Conservation (phyloP, 1,284 basidiomycete species). For the Pseudozyma tsukubaensis region DNA sequence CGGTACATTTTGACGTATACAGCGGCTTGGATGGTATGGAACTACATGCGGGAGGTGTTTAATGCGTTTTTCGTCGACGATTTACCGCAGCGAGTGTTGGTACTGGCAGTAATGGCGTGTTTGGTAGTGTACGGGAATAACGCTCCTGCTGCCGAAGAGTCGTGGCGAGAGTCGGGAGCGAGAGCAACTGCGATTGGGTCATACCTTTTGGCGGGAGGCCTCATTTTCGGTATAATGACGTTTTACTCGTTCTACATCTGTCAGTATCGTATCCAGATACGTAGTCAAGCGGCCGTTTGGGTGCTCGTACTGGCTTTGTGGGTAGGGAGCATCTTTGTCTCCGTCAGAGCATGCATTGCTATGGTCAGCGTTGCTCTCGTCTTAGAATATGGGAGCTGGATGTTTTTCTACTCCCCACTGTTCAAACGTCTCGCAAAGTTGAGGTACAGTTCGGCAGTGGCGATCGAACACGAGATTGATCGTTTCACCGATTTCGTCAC, state of each 20-base stretch:
- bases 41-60: slow-evolving; percentile 58
- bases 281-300: slow-evolving; percentile 41
- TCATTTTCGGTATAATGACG: slow-evolving; percentile 34
- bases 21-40: slow-evolving; percentile 58
- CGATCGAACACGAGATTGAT: slow-evolving; percentile 63
- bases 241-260: slow-evolving; percentile 60
- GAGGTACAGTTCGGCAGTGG: slow-evolving; percentile 53
- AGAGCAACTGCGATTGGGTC: slow-evolving; percentile 52
- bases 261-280: slow-evolving; percentile 59
- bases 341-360: slow-evolving; percentile 45
- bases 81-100: slow-evolving; percentile 51
- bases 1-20: slow-evolving; percentile 59
- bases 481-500: slow-evolving; percentile 61
- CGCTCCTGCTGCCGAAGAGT: slow-evolving; percentile 41
- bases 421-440: slow-evolving; percentile 56
- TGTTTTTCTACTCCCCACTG: slow-evolving; percentile 50
- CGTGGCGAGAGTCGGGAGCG: slow-evolving; percentile 32
- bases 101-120: slow-evolving; percentile 58
- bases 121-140: slow-evolving; percentile 62
- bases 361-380: slow-evolving; percentile 48
- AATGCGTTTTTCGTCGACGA: slow-evolving; percentile 63
- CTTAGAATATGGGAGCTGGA: slow-evolving; percentile 52
- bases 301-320: slow-evolving; percentile 38
- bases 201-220: slow-evolving; percentile 50
- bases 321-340: slow-evolving; percentile 58